These are phyloP conservation scores for Elaeagnus macrophylla DNA, from an alignment of 306 rosid species.

Conservation along the genomic window DNA sequence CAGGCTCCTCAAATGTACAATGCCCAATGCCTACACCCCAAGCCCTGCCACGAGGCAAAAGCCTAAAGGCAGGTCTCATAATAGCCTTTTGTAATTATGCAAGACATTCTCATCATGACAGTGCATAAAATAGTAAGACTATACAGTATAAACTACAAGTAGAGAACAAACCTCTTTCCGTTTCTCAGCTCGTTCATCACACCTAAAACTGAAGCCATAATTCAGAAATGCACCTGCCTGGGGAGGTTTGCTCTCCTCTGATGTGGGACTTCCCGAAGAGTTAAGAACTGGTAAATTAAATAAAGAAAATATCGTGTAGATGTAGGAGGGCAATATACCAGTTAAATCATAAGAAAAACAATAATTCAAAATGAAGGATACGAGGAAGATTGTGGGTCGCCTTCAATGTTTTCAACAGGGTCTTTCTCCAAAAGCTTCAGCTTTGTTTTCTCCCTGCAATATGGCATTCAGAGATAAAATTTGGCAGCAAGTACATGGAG, in stretches of 20 bases:
- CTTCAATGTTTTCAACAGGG: constrained; percentile 36
- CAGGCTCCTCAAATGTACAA: too few species aligned
- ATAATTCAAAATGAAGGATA: constrained; percentile 50
- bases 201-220: constrained; percentile 88
- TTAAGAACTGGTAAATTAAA: constrained; percentile 37
- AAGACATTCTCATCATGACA: not conserved
- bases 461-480: constrained; percentile 17
- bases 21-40: too few species aligned
- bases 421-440: constrained; percentile 39
- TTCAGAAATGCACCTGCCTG: constrained; percentile 67
- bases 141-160: constrained; percentile 14
- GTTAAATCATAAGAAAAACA: constrained; percentile 14
- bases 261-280: constrained; percentile 42
- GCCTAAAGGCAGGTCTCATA: too few species aligned
- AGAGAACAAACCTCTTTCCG: constrained; percentile 60
- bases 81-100: too few species aligned
- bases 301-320: not conserved
- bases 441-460: constrained; percentile 56
- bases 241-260: constrained; percentile 52
- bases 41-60: too few species aligned
- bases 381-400: constrained; percentile 51
- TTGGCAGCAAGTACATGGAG: not conserved
- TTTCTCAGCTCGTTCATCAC: constrained; percentile 90
- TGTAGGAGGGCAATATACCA: constrained; percentile 11
- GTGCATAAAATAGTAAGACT: not conserved